Evolutionary conservation across 2,329 filamentous ascomycete species (phyloP).

Genomic region (Penicillium psychrosexuale): DNA sequence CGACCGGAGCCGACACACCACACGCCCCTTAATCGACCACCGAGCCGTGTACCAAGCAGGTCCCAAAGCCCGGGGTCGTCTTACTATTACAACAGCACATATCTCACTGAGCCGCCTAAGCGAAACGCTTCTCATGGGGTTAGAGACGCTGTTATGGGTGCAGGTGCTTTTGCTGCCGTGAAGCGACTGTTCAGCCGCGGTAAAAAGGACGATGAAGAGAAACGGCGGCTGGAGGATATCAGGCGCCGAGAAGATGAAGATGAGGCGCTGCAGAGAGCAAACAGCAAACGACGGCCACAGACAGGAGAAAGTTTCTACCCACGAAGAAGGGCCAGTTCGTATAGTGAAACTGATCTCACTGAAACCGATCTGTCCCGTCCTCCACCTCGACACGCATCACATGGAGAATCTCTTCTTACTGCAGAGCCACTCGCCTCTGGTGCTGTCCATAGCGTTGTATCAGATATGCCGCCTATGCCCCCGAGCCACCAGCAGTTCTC

Average conservation of each 20-base stretch:
- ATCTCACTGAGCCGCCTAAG: slow-evolving; percentile 44
- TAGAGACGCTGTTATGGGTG: slow-evolving; percentile 62
- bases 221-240: slow-evolving; percentile 57
- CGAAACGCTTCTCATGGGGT: slow-evolving; percentile 48
- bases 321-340: slow-evolving; percentile 32
- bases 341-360: slow-evolving; percentile 38
- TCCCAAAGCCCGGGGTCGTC: slow-evolving; percentile 36
- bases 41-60: slow-evolving; percentile 33
- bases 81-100: slow-evolving; percentile 41
- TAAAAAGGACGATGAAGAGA: slow-evolving; percentile 53
- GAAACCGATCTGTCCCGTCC: slow-evolving; percentile 33
- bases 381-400: slow-evolving; percentile 25
- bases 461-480: slow-evolving; percentile 41
- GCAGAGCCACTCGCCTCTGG: slow-evolving; percentile 31
- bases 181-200: slow-evolving; percentile 61
- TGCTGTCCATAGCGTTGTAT: slow-evolving; percentile 28
- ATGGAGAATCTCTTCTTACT: slow-evolving; percentile 36
- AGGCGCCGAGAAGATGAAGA: slow-evolving; percentile 52
- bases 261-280: slow-evolving; percentile 51
- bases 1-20: slow-evolving; percentile 44
- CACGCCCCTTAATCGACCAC: slow-evolving; percentile 33
- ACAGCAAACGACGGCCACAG: slow-evolving; percentile 58
- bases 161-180: slow-evolving; percentile 62
- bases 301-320: slow-evolving; percentile 62
- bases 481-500: slow-evolving; percentile 39